Evolutionary conservation across 768 basidiomycete species (phyloP), one percentile per base, ranked within the genome.

Genomic region (Naganishia kalamii): DNA sequence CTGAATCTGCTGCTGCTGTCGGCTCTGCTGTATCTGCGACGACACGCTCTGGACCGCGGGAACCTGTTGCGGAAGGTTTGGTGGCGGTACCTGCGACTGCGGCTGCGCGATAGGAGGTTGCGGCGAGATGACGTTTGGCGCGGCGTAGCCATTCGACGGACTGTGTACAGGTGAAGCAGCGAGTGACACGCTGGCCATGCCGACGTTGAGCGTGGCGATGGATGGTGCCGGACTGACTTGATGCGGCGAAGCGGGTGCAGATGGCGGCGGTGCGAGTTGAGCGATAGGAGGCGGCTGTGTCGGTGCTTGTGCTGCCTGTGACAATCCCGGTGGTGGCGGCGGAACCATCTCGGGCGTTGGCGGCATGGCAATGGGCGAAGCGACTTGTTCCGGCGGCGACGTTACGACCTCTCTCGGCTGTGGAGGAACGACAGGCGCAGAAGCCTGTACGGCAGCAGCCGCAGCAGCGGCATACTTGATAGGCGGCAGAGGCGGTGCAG

Each of bases 401-500:
- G 21, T 4, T 12, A 29, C 32, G 21, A n/a, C 40, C 3, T 57
- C 54, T 25, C 25, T 37, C 6, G 35, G 35, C 23, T n/a, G 35
- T 40, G n/a, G 54, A 37, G 70, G 32, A 13, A 66, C 62, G 6
- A 49, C 51, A 1, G 69, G 27, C 11, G 37, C 21, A 25, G 72
- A 64, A 44, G 75, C 71, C 10, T 79, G 74, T 23, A 84, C 82
- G 5, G 84, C 84, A 6, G 84, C 84, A 0, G 91, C 92, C 2
- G 92, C 93, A 0, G 91, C 92, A n/a, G 90, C 85, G 33, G 94
- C 88, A 75, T 96, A 96, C 54, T 88, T 83, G 74, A 93, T 89
- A 13, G 91, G 88, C 47, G 90, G 88, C 63, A 90, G 77, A 23
- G 77, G 62, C 4, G 75, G 63, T 4, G 71, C 66, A 19, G 73